phyloP scores from a whole-genome alignment of 2,329 filamentous ascomycete species.

The Botrytis hyacinthi region DNA sequence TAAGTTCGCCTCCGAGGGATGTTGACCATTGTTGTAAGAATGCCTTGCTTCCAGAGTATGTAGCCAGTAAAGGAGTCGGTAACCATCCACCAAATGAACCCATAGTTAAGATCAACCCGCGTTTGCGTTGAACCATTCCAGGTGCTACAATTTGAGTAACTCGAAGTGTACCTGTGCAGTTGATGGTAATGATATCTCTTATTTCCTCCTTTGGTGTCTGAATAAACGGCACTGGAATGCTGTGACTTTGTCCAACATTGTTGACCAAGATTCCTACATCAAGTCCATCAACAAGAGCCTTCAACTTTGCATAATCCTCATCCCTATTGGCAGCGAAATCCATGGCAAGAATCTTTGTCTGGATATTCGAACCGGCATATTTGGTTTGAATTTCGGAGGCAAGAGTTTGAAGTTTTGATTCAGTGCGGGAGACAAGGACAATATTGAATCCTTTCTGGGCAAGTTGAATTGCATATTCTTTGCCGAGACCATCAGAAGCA shows the following conservation, averaged over 20 bases:
- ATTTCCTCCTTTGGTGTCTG: conserved; percentile 78
- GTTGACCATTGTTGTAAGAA: conserved; percentile 97
- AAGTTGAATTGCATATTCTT: conserved; percentile 90
- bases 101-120: conserved; percentile 93
- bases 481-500: conserved; percentile 93
- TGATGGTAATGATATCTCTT: conserved; percentile 88
- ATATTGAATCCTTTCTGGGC: conserved; percentile 92
- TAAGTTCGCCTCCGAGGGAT: conserved; percentile 78
- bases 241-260: conserved; percentile 94
- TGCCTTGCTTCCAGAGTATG: conserved; percentile 96
- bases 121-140: conserved; percentile 78
- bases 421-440: conserved; percentile 91
- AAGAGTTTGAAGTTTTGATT: conserved; percentile 80
- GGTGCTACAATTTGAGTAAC: conserved; percentile 84
- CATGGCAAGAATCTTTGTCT: conserved; percentile 82
- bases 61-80: conserved; percentile 87
- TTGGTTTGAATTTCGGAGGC: conserved; percentile 72
- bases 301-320: conserved; percentile 73
- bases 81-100: conserved; percentile 92
- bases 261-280: conserved; percentile 90
- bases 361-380: conserved; percentile 57
- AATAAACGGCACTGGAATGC: conserved; percentile 85
- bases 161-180: conserved; percentile 86
- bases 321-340: conserved; percentile 83
- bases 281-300: conserved; percentile 64